Base-by-base conservation (phyloP, 306 rosid species). In the Gastrolobium bilobum region DNA sequence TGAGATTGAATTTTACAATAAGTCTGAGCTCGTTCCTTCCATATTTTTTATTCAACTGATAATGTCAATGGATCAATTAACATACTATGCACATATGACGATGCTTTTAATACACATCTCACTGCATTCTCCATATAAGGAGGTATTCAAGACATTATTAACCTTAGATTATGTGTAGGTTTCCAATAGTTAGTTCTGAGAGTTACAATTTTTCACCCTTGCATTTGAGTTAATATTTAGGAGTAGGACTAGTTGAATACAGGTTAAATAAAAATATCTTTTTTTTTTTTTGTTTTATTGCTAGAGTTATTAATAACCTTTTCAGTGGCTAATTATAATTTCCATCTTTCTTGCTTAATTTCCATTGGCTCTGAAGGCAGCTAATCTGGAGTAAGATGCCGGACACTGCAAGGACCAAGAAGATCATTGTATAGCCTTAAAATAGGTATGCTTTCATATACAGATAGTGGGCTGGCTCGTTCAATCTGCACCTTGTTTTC, bases 371-470 rank as follows among this genome's bases (percentile, higher is more conserved):
- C n/a, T n/a, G n/a, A n/a, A n/a, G n/a, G n/a, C n/a, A n/a, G n/a
- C n/a, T n/a, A n/a, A n/a, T n/a, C n/a, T n/a, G n/a, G n/a, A n/a
- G n/a, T n/a, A n/a, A n/a, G n/a, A n/a, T n/a, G n/a, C n/a, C n/a
- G n/a, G n/a, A n/a, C n/a, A n/a, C n/a, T n/a, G n/a, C n/a, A n/a
- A n/a, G n/a, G n/a, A n/a, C n/a, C n/a, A n/a, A n/a, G n/a, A 48
- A 75, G 33, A 57, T 48, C 43, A 60, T 46, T 3, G 39, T 68
- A 51, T 38, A 56, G 58, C 80, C 77, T 26, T 48, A 71, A 76
- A 46, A 9, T 50, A 33, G 85, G 82, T 72, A 68, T 79, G 84
- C 69, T 79, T 84, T 44, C 35, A 20, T 65, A 38, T 58, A 9
- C 35, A 20, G 61, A 26, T 73, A 11, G 48, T 4, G 10, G 4